Evolutionary conservation across 352 stramenopile genomes (phyloP).

Genomic region (Phytophthora foliorum): DNA sequence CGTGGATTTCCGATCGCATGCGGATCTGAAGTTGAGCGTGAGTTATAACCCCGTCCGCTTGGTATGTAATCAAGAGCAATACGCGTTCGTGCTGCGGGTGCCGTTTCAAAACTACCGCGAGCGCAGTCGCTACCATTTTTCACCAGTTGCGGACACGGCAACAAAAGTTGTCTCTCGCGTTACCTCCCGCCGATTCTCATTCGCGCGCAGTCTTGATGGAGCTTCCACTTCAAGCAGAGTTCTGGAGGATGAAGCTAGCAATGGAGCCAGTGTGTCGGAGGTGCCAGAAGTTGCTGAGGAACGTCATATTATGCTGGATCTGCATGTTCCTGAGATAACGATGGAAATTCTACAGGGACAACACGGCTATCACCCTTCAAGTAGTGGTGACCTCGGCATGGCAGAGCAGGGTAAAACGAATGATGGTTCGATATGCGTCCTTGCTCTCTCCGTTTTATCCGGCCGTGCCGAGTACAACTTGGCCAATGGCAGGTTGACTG

Average conservation of each 20-base stretch:
- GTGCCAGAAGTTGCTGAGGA: constrained; percentile 53
- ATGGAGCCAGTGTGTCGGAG: constrained; percentile 43
- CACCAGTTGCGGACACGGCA: constrained; percentile 18
- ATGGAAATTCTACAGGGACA: constrained; percentile 85
- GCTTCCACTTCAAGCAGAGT: constrained; percentile 35
- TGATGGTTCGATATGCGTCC: constrained; percentile 77
- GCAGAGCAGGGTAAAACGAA: constrained; percentile 68
- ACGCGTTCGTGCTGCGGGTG: constrained; percentile 78
- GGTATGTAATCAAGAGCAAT: constrained; percentile 88
- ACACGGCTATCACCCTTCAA: constrained; percentile 82
- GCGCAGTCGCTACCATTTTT: constrained; percentile 59
- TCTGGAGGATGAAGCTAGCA: constrained; percentile 47
- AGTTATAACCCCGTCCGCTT: constrained; percentile 69
- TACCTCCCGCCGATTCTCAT: constrained; percentile 36
- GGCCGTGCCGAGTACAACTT: constrained; percentile 66
- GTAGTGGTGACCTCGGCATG: constrained; percentile 82
- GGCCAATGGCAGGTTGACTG: constrained; percentile 49
- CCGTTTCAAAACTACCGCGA: constrained; percentile 84
- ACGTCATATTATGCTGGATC: constrained; percentile 62
- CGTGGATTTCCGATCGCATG: constrained; percentile 70
- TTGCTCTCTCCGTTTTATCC: constrained; percentile 62
- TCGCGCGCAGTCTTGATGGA: constrained; percentile 37
- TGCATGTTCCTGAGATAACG: constrained; percentile 77
- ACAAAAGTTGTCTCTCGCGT: constrained; percentile 18
- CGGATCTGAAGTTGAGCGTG: constrained; percentile 66